Evolutionary conservation across 257 asterid species (phyloP).

Genomic region (Paulownia fortunei): DNA sequence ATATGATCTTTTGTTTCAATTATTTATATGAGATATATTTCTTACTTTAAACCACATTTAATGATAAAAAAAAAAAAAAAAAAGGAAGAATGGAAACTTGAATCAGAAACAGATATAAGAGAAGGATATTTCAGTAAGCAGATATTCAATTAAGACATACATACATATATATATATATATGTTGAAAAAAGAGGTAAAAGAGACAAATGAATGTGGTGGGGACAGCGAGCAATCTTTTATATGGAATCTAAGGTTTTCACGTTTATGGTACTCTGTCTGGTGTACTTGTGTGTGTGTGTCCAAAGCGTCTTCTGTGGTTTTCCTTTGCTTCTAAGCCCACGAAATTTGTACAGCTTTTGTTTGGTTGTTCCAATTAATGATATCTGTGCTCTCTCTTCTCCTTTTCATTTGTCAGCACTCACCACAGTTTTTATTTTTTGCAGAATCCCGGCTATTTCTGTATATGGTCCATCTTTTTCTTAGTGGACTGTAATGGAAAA

Average conservation of each 20-base stretch:
- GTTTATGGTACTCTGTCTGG: neutral
- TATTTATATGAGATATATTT: too few species aligned
- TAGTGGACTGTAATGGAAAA: too few species aligned
- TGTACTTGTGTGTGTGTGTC: neutral
- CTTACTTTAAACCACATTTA: too few species aligned
- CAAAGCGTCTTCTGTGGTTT: neutral
- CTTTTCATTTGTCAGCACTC: neutral
- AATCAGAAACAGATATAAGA: too few species aligned
- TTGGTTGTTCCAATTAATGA: too few species aligned
- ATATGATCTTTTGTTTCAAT: too few species aligned
- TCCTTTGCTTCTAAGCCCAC: neutral
- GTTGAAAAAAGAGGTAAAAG: neutral
- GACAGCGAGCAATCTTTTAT: neutral
- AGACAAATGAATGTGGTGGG: neutral
- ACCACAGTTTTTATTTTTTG: neutral
- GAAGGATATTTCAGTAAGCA: too few species aligned
- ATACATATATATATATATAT: too few species aligned
- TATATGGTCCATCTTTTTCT: too few species aligned
- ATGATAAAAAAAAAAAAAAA: too few species aligned
- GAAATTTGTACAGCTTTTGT: neutral
- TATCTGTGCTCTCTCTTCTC: neutral
- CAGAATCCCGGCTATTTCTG: neutral
- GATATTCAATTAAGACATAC: too few species aligned
- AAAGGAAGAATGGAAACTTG: too few species aligned
- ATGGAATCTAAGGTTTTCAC: slow-evolving; percentile 3